phyloP scores from a whole-genome alignment of 129 eudicot species.

The Heracleum sosnowskyi region DNA sequence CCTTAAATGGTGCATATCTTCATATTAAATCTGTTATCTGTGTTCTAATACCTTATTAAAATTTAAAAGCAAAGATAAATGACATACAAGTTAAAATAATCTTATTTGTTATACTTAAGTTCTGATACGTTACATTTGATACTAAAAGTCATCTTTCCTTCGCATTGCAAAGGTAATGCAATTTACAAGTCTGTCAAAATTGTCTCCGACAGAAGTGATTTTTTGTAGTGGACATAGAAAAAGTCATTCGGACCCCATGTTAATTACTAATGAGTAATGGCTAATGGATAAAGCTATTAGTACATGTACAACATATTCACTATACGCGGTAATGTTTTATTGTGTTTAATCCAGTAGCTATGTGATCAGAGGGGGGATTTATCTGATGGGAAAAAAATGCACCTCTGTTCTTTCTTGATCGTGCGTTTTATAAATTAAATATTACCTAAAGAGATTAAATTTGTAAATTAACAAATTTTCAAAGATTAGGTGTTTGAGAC shows the following conservation, averaged over 20 bases:
- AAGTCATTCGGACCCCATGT: background rate
- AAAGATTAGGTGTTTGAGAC: background rate
- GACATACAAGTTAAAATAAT: background rate
- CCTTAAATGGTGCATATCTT: background rate
- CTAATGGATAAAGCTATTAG: background rate
- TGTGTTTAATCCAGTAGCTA: background rate
- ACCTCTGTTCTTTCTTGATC: background rate
- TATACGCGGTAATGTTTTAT: too few relatives aligned
- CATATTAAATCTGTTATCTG: background rate
- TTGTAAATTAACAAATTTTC: background rate
- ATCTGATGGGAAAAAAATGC: background rate
- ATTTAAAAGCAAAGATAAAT: background rate
- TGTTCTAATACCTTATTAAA: background rate
- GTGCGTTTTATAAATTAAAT: background rate
- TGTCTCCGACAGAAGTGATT: background rate
- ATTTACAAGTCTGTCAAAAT: background rate
- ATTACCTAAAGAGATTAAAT: background rate
- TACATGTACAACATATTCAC: background rate
- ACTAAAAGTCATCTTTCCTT: background rate
- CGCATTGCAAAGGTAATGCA: background rate
- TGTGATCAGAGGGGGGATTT: background rate
- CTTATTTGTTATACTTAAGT: background rate
- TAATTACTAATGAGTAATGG: background rate
- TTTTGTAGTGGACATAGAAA: background rate
- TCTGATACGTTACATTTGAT: background rate